Percentiles rank a stretch among this genome's conserved stretches.
Evolutionary conservation across 805 yeast species (phyloP).

Genomic region (Pichia membranifaciens): DNA sequence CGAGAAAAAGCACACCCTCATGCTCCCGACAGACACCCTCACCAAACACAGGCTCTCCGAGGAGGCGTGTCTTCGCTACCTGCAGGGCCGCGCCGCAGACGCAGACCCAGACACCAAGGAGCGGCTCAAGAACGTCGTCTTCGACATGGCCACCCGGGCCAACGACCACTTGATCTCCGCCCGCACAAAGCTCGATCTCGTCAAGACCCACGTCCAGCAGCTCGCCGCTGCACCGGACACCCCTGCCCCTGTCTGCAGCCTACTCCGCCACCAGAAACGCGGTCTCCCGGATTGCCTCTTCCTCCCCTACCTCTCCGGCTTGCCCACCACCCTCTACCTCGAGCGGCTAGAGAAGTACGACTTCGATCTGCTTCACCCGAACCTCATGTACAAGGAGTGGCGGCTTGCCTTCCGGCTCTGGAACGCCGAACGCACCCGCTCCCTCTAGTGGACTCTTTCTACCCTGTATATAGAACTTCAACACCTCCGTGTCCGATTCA

Average conservation of each 20-base stretch:
- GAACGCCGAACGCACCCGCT: constrained; percentile 32
- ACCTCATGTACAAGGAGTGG: constrained; percentile 52
- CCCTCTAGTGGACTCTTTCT: constrained; percentile 1
- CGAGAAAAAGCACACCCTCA: constrained; percentile 40
- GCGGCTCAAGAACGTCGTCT: constrained; percentile 52
- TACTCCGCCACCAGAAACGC: constrained; percentile 2
- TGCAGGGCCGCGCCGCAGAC: constrained; percentile 33
- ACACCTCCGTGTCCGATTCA: too few relatives aligned
- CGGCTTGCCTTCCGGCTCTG: constrained; percentile 57
- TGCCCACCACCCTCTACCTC: constrained; percentile 61
- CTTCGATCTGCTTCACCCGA: constrained; percentile 51
- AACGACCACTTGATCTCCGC: constrained; percentile 78
- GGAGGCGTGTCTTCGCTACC: constrained; percentile 49
- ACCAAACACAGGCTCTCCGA: constrained; percentile 51
- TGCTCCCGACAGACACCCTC: constrained; percentile 60
- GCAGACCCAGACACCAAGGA: constrained; percentile 16
- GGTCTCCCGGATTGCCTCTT: constrained; percentile 58
- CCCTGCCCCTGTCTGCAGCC: too few relatives aligned
- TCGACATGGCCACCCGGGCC: constrained; percentile 65
- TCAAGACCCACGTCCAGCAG: constrained; percentile 19
- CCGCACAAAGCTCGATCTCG: constrained; percentile 41
- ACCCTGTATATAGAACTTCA: not conserved
- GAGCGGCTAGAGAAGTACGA: constrained; percentile 54
- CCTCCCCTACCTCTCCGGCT: constrained; percentile 60
- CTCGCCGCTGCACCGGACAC: too few relatives aligned